Evolutionary conservation across 1,284 basidiomycete genomes (phyloP), one percentile per base, ranked within the genome.

Genomic region (Leccinum fallax): DNA sequence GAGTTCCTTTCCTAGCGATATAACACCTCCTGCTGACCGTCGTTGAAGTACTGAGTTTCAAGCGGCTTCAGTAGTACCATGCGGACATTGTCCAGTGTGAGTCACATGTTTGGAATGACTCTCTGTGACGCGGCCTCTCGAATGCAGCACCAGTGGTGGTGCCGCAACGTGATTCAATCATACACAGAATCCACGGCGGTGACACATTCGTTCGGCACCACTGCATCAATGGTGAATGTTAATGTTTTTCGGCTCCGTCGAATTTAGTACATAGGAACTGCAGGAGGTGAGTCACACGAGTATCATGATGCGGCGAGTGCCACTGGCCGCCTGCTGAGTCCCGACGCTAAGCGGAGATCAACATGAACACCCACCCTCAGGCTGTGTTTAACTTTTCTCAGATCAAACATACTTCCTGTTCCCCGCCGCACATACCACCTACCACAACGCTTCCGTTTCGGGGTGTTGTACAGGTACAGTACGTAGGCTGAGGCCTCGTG

Each of bases 321-420:
- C 32, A 53, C 24, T 49, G 51, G 52, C 58, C 56, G 34, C 36
- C 58, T 57, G 10, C 34, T 0, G 0, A 48, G 11, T 48, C 46
- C 11, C 13, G 4, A 10, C 30, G 3, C 48, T n/a, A 28, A 61
- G 54, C 52, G 38, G 52, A 34, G 4, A 53, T 28, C 30, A 28
- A 32, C 21, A 13, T 55, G 34, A 32, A 16, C 24, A 54, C 56
- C 24, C 53, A 61, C 62, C 63, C 24, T 21, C 21, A 21, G 21
- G 21, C 65, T 30, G 62, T 70, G 57, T 62, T 61, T 28, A 36
- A 46, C 46, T 24, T 24, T 48, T 24, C 21, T 61, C 10, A 34
- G 13, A 55, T 62, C 36, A 60, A 61, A 63, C 59, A 59, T 48
- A 55, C 63, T 11, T 65, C 70, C 62, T 63, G 21, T 69, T 62